A percentile compares a stretch with the other conserved stretches of the same genome.
Evolutionary conservation across 1,284 basidiomycete species (phyloP).

Genomic region (Gymnopus androsaceus): DNA sequence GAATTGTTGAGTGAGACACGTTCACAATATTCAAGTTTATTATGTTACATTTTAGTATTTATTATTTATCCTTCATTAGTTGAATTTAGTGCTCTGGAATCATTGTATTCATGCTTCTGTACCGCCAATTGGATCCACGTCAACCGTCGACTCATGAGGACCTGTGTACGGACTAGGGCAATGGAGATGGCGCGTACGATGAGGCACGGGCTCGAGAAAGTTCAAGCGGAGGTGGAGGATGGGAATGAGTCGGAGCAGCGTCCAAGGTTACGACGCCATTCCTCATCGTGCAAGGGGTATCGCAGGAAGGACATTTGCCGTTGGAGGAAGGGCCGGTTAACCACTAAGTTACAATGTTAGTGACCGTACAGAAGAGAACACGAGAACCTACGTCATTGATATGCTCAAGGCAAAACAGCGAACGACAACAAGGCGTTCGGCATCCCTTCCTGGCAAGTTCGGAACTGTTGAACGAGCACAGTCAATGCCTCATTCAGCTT

Average conservation of each 20-base stretch:
- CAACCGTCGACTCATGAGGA: slow-evolving; percentile 5
- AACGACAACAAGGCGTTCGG: slow-evolving; percentile 6
- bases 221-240: neutral
- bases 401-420: slow-evolving; percentile 9
- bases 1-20: slow-evolving; percentile 12
- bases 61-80: no score
- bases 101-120: neutral
- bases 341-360: neutral
- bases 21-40: no score
- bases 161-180: neutral
- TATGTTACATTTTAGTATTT: no score
- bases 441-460: neutral
- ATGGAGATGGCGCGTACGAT: neutral
- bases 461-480: neutral
- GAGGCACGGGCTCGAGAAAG: neutral
- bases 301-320: slow-evolving; percentile 9
- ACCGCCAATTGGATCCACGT: slow-evolving; percentile 2
- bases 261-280: neutral
- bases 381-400: slow-evolving; percentile 5
- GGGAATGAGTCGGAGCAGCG: no score
- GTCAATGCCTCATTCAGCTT: neutral
- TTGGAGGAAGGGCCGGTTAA: slow-evolving; percentile 3
- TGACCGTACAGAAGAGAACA: neutral
- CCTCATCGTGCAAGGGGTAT: neutral
- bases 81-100: no score